Evolutionary conservation across 169 alveolate species (phyloP), one percentile per base, ranked within the genome.

Genomic region (Plasmodium gallinaceum): DNA sequence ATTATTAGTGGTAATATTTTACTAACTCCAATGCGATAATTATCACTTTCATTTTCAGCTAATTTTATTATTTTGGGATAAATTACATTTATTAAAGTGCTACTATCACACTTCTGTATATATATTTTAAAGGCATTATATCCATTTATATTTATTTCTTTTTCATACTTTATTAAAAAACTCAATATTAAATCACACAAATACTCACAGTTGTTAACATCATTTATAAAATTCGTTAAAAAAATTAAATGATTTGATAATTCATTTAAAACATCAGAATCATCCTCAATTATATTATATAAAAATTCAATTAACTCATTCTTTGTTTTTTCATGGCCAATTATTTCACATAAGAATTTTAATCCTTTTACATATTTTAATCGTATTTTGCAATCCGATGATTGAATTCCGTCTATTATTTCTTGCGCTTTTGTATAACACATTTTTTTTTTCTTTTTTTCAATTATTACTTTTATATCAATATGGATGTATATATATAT

Each of bases 21-120:
- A 62, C 92, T 70, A 16, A 70, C 87, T 32, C 92, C 92, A 37
- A 86, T 86, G 43, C 87, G 86, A 73, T 86, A 86, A 48, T 86
- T 86, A 71, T 86, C 92, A 70, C 92, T 72, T n/a, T 86, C 85
- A 65, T 69, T 72, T 16, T 73, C 58, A 20, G 74, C 86, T 39
- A 86, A 54, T 7, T 60, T 60, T 43, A 86, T 16, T 37, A 61
- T 70, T 46, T 46, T 69, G 4, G 92, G 92, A 54, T 65, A 86
- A 52, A 86, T 71, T 10, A 86, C 46, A 70, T 70, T 26, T 22
- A 39, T 60, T 14, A 86, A 65, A 58, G 87, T 86, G 14, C 9
- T 61, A 16, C 62, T 10, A 43, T 71, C 64, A 86, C 92, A 86
- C 70, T 60, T 86, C 0, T 86, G 46, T 43, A 86, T 37, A 37